Conservation (phyloP, 139 green algal species). For the Chlamydomonas schloesseri region DNA sequence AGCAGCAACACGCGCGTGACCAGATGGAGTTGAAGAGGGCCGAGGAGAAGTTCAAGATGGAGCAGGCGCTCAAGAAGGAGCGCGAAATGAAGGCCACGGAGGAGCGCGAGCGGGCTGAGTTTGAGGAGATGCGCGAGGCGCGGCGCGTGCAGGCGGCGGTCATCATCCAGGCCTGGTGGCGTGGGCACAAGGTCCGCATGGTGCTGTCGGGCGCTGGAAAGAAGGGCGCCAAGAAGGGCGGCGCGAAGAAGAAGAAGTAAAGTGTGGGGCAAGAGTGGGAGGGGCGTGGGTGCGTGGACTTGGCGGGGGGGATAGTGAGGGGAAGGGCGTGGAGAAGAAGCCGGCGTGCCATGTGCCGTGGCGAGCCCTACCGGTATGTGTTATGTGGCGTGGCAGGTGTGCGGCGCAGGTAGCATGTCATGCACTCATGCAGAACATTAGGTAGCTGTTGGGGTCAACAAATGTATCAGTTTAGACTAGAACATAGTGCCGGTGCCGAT, state of each 20-base stretch:
- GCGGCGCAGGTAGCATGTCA: too few species aligned
- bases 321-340: too few species aligned
- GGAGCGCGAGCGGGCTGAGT: conserved; percentile 40
- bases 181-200: conserved; percentile 21
- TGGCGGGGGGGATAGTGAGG: too few species aligned
- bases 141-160: conserved; percentile 20
- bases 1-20: conserved; percentile 41
- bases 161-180: conserved; percentile 45
- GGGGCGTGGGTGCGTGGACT: not conserved
- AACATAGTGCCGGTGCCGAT: too few species aligned
- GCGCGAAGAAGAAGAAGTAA: conserved; percentile 3
- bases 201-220: not conserved
- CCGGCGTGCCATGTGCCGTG: too few species aligned
- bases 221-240: not conserved
- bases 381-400: too few species aligned
- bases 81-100: conserved; percentile 19
- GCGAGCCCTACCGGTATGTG: too few species aligned
- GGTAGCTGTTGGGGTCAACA: too few species aligned
- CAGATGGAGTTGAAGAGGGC: conserved; percentile 19
- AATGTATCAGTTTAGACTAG: too few species aligned
- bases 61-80: conserved; percentile 38
- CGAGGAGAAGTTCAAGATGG: conserved; percentile 41
- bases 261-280: not conserved
- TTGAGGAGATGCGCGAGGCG: conserved; percentile 31
- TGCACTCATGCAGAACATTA: too few species aligned